Conservation (phyloP, 2,329 filamentous ascomycete genomes). For the Dactylellina cionopaga region DNA sequence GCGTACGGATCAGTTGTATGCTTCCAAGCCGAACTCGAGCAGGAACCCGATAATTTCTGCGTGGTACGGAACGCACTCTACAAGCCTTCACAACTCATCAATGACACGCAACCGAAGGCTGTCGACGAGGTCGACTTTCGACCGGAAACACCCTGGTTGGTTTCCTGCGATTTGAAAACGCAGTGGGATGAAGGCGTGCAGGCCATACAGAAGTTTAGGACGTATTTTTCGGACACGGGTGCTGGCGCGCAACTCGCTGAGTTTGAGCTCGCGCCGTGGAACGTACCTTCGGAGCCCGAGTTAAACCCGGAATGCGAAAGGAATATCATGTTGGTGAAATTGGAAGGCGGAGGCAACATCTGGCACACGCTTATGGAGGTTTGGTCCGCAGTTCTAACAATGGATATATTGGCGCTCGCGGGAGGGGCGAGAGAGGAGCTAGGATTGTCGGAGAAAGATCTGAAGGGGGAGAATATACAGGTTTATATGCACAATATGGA, state of each 20-base stretch:
- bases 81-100: background rate
- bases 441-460: background rate
- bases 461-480: conserved; percentile 9
- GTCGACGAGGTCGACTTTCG: no score
- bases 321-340: conserved; percentile 56
- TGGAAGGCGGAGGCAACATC: conserved; percentile 57
- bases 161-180: background rate
- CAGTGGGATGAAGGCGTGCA: conserved; percentile 45
- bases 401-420: conserved; percentile 56
- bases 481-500: conserved; percentile 33
- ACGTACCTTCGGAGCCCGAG: no score
- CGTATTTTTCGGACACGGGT: conserved; percentile 56
- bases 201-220: conserved; percentile 47
- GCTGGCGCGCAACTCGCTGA: conserved; percentile 53
- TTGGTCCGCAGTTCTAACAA: conserved; percentile 56
- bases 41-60: conserved; percentile 35
- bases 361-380: conserved; percentile 58
- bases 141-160: background rate
- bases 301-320: conserved; percentile 33
- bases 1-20: no score
- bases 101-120: no score
- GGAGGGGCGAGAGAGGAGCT: conserved; percentile 50
- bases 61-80: conserved; percentile 31
- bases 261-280: conserved; percentile 1
- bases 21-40: conserved; percentile 28